A percentile compares a stretch with the other conserved stretches of the same genome.
phyloP scores from a whole-genome alignment of 352 stramenopile species.

The Phytophthora pseudosyringae region DNA sequence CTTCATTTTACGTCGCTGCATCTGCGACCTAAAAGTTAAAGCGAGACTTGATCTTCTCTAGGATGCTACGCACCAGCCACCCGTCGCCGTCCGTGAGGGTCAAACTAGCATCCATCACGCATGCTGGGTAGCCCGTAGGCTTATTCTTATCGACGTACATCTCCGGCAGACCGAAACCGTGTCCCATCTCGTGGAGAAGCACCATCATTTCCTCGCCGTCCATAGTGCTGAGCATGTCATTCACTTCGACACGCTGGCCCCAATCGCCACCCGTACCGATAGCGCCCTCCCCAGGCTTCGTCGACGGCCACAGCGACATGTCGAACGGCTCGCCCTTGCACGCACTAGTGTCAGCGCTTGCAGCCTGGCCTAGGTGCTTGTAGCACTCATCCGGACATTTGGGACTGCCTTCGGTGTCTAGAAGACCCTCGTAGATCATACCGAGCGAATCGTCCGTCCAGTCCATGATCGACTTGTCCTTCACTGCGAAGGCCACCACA shows the following conservation, averaged over 20 bases:
- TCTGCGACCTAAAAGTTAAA: conserved; percentile 11
- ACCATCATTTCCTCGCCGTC: too few relatives aligned
- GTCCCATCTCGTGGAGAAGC: too few relatives aligned
- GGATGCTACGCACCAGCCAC: conserved; percentile 25
- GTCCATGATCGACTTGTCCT: conserved; percentile 42
- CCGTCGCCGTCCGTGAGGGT: conserved; percentile 23
- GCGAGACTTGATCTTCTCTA: conserved; percentile 29
- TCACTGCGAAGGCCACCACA: conserved; percentile 43
- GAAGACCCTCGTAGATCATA: conserved; percentile 8
- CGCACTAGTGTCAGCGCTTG: background rate
- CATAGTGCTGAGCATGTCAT: too few relatives aligned
- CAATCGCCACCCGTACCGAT: background rate
- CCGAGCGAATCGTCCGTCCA: conserved; percentile 42
- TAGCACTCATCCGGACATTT: conserved; percentile 13
- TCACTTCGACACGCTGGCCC: too few relatives aligned
- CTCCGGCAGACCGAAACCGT: conserved; percentile 37
- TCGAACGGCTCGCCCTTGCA: too few relatives aligned
- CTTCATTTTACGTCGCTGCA: too few relatives aligned
- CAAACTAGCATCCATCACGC: conserved; percentile 25
- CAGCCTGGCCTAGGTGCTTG: conserved; percentile 20
- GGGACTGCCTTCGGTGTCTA: conserved; percentile 7
- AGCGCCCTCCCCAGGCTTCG: conserved; percentile 4
- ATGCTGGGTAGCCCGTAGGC: conserved; percentile 19
- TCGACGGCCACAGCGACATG: too few relatives aligned
- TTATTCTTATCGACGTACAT: conserved; percentile 37